phyloP scores from a whole-genome alignment of 1,139 yeast genomes.

The Zygosaccharomyces sapae region DNA sequence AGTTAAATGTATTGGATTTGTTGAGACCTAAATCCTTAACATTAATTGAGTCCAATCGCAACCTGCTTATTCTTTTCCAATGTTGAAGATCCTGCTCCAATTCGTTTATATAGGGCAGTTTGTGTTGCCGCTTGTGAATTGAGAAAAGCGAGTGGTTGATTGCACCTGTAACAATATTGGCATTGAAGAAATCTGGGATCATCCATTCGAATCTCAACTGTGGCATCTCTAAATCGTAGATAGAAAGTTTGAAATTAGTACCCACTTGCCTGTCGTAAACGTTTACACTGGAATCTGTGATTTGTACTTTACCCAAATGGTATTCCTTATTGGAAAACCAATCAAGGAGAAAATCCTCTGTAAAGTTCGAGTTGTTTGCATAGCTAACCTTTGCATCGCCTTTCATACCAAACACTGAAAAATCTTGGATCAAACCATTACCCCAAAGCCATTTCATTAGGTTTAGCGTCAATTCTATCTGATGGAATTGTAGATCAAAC shows the following conservation, averaged over 20 bases:
- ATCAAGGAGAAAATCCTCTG: conserved; percentile 40
- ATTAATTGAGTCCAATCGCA: conserved; percentile 63
- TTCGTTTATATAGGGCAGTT: conserved; percentile 40
- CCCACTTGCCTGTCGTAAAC: conserved; percentile 37
- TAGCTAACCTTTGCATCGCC: conserved; percentile 43
- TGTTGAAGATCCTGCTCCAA: conserved; percentile 40
- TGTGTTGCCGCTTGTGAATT: conserved; percentile 58
- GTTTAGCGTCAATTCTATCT: conserved; percentile 55
- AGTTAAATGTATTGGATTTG: conserved; percentile 45
- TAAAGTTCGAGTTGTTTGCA: conserved; percentile 11
- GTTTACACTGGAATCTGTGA: conserved; percentile 53
- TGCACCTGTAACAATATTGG: conserved; percentile 66
- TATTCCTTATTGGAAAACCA: conserved; percentile 42
- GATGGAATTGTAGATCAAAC: conserved; percentile 46
- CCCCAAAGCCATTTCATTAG: conserved; percentile 69
- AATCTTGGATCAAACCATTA: conserved; percentile 58
- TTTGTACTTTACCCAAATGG: conserved; percentile 48
- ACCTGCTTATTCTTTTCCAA: conserved; percentile 53
- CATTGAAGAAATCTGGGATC: conserved; percentile 62
- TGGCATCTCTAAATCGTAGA: conserved; percentile 64
- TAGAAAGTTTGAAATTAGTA: conserved; percentile 46
- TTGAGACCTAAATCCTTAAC: conserved; percentile 41
- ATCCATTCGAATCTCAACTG: conserved; percentile 55
- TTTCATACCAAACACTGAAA: conserved; percentile 58
- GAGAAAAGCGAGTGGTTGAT: conserved; percentile 71